These are phyloP conservation scores for Grigorovia transvaalensis DNA, from an alignment of 805 yeast genomes.

Conservation along the genomic window DNA sequence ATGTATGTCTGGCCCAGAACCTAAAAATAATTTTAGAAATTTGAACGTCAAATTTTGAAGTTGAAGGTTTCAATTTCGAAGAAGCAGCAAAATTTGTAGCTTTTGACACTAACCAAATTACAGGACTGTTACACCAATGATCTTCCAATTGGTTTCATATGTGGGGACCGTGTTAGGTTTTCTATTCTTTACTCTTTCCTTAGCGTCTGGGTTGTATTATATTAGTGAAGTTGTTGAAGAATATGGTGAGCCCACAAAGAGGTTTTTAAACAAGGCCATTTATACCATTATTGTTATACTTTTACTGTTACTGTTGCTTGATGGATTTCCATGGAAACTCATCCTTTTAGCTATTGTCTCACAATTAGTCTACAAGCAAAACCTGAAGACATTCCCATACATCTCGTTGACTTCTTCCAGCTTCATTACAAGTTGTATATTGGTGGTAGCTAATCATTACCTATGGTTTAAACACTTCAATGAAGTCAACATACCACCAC, in stretches of 20 bases:
- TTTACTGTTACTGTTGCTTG: constrained; percentile 54
- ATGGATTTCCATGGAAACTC: constrained; percentile 66
- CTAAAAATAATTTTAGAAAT: too few species aligned
- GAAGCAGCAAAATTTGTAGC: too few species aligned
- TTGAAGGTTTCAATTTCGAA: too few species aligned
- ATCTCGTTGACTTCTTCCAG: constrained; percentile 62
- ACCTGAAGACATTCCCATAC: constrained; percentile 73
- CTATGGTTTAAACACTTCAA: constrained; percentile 83
- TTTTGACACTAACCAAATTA: too few species aligned
- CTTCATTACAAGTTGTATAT: constrained; percentile 58
- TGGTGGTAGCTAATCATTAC: constrained; percentile 73
- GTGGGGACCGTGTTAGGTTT: constrained; percentile 55
- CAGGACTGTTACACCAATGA: constrained; percentile 30
- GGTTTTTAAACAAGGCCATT: constrained; percentile 55
- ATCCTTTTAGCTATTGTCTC: constrained; percentile 60
- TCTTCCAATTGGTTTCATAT: constrained; percentile 48
- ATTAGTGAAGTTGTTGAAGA: constrained; percentile 90
- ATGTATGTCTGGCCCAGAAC: too few species aligned
- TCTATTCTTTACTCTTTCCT: constrained; percentile 48
- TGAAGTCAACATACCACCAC: constrained; percentile 56
- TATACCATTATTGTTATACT: constrained; percentile 47
- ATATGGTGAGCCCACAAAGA: constrained; percentile 74
- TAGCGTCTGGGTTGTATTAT: constrained; percentile 87
- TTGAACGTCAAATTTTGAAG: too few species aligned
- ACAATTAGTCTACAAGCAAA: constrained; percentile 64